Evolutionary conservation across 2,329 filamentous ascomycete species (phyloP), one percentile per base, ranked within the genome.

Genomic region (Penicillium sp.): DNA sequence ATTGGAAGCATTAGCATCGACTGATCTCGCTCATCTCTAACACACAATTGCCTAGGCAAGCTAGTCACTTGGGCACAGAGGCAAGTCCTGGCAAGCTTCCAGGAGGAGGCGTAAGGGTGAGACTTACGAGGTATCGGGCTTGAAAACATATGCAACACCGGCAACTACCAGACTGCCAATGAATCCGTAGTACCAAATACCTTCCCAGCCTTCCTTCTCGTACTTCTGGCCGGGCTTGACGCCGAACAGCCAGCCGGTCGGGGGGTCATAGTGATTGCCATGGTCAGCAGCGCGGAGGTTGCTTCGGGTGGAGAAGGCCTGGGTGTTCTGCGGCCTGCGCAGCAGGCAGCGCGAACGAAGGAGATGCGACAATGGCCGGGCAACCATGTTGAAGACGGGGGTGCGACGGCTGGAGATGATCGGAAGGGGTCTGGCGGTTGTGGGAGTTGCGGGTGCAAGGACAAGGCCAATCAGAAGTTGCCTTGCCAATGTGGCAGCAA

Each of bases 121-220:
- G 63, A 92, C 93, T 83, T 85, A 99, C 95, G 92, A 96, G 67
- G 94, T 98, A 85, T 99, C 95, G 57, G 95, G 95, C 88, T 98
- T 98, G 79, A 95, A 98, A 65, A 92, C 92, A 82, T 97, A 92
- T 68, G 91, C 92, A 68, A 97, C 84, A 64, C 86, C 88, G 58
- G 89, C 89, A 68, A 92, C 83, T 30, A 88, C 80, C 74, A 96
- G 81, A 74, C 88, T 90, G 58, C 91, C 92, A 77, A 89, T 91
- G 80, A 96, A 93, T 54, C 93, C 93, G 77, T 91, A 91, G 77
- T 90, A 90, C 83, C 90, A 93, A 59, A 93, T 81, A 69, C 85
- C 88, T 85, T 99, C 95, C 95, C 95, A 99, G 56, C 94, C 95
- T 83, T 99, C 95, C 79, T 92, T 91, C 86, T 96, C 88, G 76